These are phyloP conservation scores for Coemansia sp. DNA, from an alignment of 192 early-diverging fungal species.

Conservation along the genomic window DNA sequence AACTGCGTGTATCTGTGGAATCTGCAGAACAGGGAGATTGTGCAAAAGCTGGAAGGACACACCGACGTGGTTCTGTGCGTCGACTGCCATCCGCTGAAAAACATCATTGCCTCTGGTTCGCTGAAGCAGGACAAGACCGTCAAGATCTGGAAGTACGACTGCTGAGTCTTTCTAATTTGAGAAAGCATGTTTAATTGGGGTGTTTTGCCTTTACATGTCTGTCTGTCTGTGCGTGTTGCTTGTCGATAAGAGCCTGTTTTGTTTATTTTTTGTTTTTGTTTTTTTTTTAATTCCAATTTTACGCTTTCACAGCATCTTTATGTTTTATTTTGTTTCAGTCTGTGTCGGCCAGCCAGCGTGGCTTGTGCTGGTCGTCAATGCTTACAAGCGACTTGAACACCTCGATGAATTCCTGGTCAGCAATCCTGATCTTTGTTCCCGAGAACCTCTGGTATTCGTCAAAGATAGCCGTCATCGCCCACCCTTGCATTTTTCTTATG, in stretches of 20 bases:
- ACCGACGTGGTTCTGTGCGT: constrained; percentile 89
- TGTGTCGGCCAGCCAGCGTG: constrained; percentile 28
- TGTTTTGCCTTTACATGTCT: no score
- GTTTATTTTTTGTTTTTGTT: constrained; percentile 6
- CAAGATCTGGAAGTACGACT: constrained; percentile 75
- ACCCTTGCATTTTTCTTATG: constrained; percentile 88
- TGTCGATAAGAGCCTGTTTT: no score
- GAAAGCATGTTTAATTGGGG: no score
- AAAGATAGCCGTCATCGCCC: constrained; percentile 97
- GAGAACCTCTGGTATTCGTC: constrained; percentile 96
- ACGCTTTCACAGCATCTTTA: constrained; percentile 4
- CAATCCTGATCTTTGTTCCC: constrained; percentile 82
- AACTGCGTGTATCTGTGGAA: constrained; percentile 96
- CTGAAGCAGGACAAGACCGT: constrained; percentile 89
- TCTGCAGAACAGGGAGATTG: constrained; percentile 92
- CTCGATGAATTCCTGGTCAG: constrained; percentile 88
- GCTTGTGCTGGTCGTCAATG: constrained; percentile 24
- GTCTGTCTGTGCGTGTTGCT: no score
- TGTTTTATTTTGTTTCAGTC: neutral
- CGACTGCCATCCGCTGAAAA: constrained; percentile 89
- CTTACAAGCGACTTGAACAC: constrained; percentile 36
- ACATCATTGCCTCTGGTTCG: constrained; percentile 94
- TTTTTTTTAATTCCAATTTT: constrained; percentile 3
- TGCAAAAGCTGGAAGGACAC: constrained; percentile 93
- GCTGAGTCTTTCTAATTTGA: constrained; percentile 4